Base-by-base conservation (phyloP, 2,329 filamentous ascomycete genomes). In the Gnomoniopsis sp. region DNA sequence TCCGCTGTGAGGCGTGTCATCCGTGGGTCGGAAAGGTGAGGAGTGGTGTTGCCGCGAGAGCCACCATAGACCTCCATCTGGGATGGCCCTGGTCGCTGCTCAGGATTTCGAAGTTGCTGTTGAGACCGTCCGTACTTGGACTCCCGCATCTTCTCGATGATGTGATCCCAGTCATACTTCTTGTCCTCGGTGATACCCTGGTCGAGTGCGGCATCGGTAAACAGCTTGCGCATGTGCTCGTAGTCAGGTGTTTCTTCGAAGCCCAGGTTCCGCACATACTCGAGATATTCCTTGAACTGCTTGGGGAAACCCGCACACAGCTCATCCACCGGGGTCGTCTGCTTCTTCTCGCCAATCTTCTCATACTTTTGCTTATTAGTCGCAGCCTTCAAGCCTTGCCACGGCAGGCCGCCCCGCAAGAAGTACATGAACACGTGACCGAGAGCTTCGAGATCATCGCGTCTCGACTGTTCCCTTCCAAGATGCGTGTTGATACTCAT, bases 401-500 rank as follows among this genome's bases (percentile, higher is more conserved):
- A 90, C 38, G 87, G 87, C 56, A 89, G 78, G 8, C 85, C 85
- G 49, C 87, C 87, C n/a, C 86, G 80, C 48, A 89, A 74, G 73
- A 90, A 89, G 74, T 90, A 90, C 80, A 90, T 86, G 72, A 89
- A 89, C 44, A 90, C 86, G 69, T 90, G 87, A 21, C 87, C 87
- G 14, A 90, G 78, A 15, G 95, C 95, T 77, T 99, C 95, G 60
- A 99, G 81, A 73, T 99, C 95, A 74, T 99, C 95, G 75, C 95
- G 84, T 71, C 95, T 88, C 59, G 93, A 98, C 74, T 99, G 95
- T 73, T 99, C 95, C 61, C 95, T 88, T 55, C 95, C 95, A 65
- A 98, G 77, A 81, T 99, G 95, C 58, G 95, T 99, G 78, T 99
- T 99, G 85, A 99, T 98, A 78, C 91, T 96, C 95, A 98, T 98